phyloP scores from a whole-genome alignment of 2,329 filamentous ascomycete species.

The Trichoderma sp. region DNA sequence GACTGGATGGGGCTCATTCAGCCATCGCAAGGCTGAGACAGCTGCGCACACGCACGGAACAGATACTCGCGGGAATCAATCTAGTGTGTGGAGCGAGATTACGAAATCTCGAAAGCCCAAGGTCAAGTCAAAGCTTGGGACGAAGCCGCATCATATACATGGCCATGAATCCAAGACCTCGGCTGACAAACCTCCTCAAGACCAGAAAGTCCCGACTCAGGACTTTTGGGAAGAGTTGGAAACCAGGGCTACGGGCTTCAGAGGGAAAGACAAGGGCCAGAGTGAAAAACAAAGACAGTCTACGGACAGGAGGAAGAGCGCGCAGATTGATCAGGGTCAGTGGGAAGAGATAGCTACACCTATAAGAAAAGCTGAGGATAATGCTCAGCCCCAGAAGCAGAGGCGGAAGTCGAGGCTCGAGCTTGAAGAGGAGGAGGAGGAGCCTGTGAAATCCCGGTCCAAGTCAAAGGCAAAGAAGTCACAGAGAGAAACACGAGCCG shows the following conservation, averaged over 20 bases:
- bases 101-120: constrained; percentile 21
- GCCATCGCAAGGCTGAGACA: constrained; percentile 28
- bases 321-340: background rate
- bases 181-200: background rate
- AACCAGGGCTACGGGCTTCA: constrained; percentile 28
- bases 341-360: background rate
- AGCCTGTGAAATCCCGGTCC: constrained; percentile 25
- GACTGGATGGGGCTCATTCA: constrained; percentile 31
- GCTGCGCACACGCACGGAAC: constrained; percentile 19
- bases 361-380: constrained; percentile 4
- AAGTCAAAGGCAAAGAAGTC: constrained; percentile 35
- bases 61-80: constrained; percentile 26
- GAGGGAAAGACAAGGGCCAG: constrained; percentile 18
- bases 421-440: constrained; percentile 29
- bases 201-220: constrained; percentile 2
- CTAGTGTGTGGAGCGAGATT: constrained; percentile 28
- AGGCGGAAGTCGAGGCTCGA: constrained; percentile 39
- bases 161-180: background rate
- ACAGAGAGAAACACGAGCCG: constrained; percentile 24
- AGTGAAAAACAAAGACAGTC: background rate
- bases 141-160: constrained; percentile 14
- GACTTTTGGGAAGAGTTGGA: constrained; percentile 35
- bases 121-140: constrained; percentile 7
- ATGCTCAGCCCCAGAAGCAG: constrained; percentile 28
- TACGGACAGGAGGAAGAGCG: background rate